These are phyloP conservation scores for Daldinia bambusicola DNA, from an alignment of 495 filamentous ascomycete species.

Conservation along the genomic window DNA sequence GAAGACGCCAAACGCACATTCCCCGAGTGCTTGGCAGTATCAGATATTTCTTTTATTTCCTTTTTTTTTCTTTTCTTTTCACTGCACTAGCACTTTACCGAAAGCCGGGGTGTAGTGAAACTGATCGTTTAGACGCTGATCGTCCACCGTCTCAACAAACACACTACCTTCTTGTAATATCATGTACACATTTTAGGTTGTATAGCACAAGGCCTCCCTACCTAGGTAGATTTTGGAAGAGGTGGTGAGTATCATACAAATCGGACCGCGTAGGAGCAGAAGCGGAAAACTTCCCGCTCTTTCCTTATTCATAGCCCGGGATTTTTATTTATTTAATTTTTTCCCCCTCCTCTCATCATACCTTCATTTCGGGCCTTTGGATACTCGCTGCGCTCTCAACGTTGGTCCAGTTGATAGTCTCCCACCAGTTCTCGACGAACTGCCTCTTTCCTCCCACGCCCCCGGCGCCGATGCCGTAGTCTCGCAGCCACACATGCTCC, in stretches of 20 bases:
- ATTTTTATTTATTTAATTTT: too few species aligned
- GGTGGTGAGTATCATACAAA: conserved; percentile 45
- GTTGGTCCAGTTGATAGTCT: conserved; percentile 81
- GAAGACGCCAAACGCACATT: background rate
- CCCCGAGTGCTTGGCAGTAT: background rate
- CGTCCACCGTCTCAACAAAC: background rate
- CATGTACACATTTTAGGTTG: conserved; percentile 36
- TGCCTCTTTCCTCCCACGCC: conserved; percentile 70
- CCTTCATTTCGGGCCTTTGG: conserved; percentile 20
- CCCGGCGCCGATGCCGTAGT: conserved; percentile 72
- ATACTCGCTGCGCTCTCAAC: conserved; percentile 60
- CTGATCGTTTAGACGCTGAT: background rate
- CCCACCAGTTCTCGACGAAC: conserved; percentile 87
- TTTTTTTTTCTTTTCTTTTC: background rate
- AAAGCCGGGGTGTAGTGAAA: background rate
- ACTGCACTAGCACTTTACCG: background rate
- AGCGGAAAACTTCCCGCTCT: background rate
- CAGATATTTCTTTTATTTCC: background rate
- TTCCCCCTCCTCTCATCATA: background rate
- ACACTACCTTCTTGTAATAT: conserved; percentile 8
- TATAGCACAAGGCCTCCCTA: conserved; percentile 34
- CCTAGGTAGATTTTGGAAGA: conserved; percentile 18
- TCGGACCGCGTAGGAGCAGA: background rate
- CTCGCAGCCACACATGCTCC: conserved; percentile 91
- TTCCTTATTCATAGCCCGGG: background rate